phyloP scores from a whole-genome alignment of 106 monocot genomes.

The Agapanthus africanus region DNA sequence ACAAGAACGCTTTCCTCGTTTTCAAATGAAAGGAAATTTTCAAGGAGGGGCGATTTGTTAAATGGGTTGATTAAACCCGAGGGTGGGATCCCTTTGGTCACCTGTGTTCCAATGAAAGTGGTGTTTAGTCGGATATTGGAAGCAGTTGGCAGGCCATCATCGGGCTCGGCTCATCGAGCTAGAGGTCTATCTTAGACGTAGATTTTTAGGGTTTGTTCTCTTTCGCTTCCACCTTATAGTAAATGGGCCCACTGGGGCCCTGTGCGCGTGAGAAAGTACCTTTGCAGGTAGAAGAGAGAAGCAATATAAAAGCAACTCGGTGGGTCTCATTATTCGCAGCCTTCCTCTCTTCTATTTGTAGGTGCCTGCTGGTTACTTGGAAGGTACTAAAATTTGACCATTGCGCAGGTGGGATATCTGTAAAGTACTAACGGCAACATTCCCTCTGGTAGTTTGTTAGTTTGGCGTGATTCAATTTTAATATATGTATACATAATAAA shows the following conservation, averaged over 20 bases:
- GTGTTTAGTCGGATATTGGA: constrained; percentile 70
- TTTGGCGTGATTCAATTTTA: constrained; percentile 8
- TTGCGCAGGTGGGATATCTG: constrained; percentile 14
- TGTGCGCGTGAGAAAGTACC: too few species aligned
- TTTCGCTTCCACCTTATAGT: neutral
- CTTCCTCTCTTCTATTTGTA: too few species aligned
- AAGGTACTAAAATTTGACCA: neutral
- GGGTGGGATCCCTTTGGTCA: constrained; percentile 39
- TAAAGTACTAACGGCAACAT: constrained; percentile 22
- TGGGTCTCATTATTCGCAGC: too few species aligned
- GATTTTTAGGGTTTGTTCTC: neutral
- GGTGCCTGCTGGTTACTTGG: neutral
- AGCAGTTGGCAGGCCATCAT: constrained; percentile 50
- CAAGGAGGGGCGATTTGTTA: constrained; percentile 12
- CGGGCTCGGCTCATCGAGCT: constrained; percentile 17
- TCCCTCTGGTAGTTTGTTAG: constrained; percentile 12
- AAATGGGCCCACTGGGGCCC: too few species aligned
- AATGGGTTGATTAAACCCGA: constrained; percentile 50
- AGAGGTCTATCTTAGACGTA: constrained; percentile 14
- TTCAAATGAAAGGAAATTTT: constrained; percentile 20
- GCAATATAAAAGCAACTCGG: too few species aligned
- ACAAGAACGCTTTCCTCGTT: constrained; percentile 49
- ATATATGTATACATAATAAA: too few species aligned
- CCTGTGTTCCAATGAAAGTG: constrained; percentile 71
- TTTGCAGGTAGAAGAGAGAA: too few species aligned